Evolutionary conservation across 1,284 basidiomycete species (phyloP), one percentile per base, ranked within the genome.

Genomic region (Cutaneotrichosporon mucoides): DNA sequence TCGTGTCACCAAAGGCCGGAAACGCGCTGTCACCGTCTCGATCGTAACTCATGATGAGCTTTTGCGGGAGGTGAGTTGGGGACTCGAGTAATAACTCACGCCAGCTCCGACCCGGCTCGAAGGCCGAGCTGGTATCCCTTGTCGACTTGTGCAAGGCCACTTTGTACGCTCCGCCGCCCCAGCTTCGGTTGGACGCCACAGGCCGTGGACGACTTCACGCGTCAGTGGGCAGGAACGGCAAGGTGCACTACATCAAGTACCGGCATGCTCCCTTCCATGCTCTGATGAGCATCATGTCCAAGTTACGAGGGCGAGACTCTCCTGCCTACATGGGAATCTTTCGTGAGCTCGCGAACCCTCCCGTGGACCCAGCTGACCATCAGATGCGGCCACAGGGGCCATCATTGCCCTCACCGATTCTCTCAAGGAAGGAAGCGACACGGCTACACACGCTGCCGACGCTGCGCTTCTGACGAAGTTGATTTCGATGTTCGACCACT

Each of bases 21-120:
- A 68, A 36, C 60, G 78, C 45, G 71, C 73, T 1, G 76, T 78
- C 5, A 78, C 76, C 0, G 74, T 79, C 54, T 75, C 72, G 7
- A 64, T 69, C 16, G 71, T 74, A 0, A 66, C 67, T 3, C 69
- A 73, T 38, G 46, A 53, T 6, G 71, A 75, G 57, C 71, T 79
- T 3, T 53, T 76, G 9, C 46, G 58, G n/a, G 78, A 77, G 61
- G 76, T 72, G 35, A 55, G 65, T 52, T 54, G 38, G 24, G 24
- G 12, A 40, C 36, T 4, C 33, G 5, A 11, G 35, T 6, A 12
- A 34, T 12, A 13, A n/a, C 55, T 61, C n/a, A 61, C 37, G 1
- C 1, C 54, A 76, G 76, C 69, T 78, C 10, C 71, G 72, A 53
- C 76, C 76, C 1, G 60, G 58, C 11, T 69, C 67, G 12, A 56